These are phyloP conservation scores for Jacaranda copaia DNA, from an alignment of 257 asterid species.

Conservation along the genomic window DNA sequence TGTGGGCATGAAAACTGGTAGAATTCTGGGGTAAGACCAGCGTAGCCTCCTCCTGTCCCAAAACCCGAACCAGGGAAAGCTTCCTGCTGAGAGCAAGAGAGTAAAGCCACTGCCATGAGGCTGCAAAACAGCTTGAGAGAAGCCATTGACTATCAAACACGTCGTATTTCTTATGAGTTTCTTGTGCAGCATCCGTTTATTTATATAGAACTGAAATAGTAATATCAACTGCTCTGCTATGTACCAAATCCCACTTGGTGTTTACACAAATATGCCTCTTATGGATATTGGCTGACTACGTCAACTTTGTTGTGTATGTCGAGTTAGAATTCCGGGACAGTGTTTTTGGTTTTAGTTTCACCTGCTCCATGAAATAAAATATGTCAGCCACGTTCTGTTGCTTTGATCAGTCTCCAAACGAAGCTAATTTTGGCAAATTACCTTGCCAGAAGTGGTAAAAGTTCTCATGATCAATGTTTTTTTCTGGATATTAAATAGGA, in stretches of 20 bases:
- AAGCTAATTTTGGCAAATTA: constrained; percentile 26
- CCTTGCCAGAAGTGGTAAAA: background rate
- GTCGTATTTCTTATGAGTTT: constrained; percentile 1
- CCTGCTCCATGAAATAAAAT: constrained; percentile 66
- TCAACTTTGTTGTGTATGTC: constrained; percentile 37
- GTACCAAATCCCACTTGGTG: constrained; percentile 58
- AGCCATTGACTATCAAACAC: constrained; percentile 47
- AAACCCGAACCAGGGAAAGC: constrained; percentile 52
- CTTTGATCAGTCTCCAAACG: background rate
- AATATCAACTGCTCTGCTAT: constrained; percentile 54
- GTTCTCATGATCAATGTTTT: background rate
- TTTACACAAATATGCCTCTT: constrained; percentile 24
- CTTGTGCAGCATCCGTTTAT: constrained; percentile 11
- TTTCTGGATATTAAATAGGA: background rate
- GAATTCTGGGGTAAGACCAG: constrained; percentile 49
- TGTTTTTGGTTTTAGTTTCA: constrained; percentile 65
- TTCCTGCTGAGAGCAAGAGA: constrained; percentile 37
- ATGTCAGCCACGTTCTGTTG: constrained; percentile 41
- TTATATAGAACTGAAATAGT: constrained; percentile 39
- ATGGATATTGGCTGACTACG: constrained; percentile 38
- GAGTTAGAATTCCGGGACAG: constrained; percentile 37
- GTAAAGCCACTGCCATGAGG: constrained; percentile 40
- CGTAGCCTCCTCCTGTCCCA: too few relatives aligned
- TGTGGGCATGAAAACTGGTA: constrained; percentile 78
- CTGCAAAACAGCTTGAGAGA: constrained; percentile 31